Evolutionary conservation across 257 asterid genomes (phyloP).

Genomic region (Euphrasia confusa): DNA sequence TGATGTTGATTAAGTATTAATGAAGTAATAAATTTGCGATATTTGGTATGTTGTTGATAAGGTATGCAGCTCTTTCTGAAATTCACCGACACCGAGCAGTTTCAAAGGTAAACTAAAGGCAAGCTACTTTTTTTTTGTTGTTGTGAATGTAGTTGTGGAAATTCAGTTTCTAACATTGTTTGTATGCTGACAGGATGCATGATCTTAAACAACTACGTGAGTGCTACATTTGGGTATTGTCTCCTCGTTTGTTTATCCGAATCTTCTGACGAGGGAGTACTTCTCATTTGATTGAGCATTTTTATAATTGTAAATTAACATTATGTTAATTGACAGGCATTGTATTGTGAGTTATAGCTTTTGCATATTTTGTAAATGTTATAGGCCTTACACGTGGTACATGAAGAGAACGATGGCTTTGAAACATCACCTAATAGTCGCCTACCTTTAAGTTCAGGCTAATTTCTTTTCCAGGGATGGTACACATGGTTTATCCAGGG

Average conservation of each 20-base stretch:
- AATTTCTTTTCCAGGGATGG: no score
- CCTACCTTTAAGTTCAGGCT: no score
- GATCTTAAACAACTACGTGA: constrained; percentile 59
- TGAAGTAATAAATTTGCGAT: not conserved
- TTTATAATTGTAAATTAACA: no score
- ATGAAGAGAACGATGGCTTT: constrained; percentile 29
- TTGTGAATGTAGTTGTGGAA: constrained; percentile 15
- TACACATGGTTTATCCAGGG: not conserved
- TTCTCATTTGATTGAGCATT: not conserved
- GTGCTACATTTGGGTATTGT: no score
- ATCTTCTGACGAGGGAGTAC: no score
- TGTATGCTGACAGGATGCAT: constrained; percentile 66
- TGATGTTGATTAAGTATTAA: constrained; percentile 7
- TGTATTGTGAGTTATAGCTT: not conserved
- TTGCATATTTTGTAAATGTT: no score
- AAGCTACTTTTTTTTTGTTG: not conserved
- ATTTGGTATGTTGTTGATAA: not conserved
- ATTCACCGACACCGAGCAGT: constrained; percentile 92
- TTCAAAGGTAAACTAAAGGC: constrained; percentile 58
- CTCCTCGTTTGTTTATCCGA: no score
- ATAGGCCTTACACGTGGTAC: not conserved
- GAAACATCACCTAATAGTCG: constrained; percentile 16
- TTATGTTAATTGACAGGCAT: no score
- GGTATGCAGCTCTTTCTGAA: constrained; percentile 59
- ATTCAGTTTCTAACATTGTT: constrained; percentile 24